These are phyloP conservation scores for Entrophospora sp. DNA, from an alignment of 192 early-diverging fungal species.

Conservation along the genomic window DNA sequence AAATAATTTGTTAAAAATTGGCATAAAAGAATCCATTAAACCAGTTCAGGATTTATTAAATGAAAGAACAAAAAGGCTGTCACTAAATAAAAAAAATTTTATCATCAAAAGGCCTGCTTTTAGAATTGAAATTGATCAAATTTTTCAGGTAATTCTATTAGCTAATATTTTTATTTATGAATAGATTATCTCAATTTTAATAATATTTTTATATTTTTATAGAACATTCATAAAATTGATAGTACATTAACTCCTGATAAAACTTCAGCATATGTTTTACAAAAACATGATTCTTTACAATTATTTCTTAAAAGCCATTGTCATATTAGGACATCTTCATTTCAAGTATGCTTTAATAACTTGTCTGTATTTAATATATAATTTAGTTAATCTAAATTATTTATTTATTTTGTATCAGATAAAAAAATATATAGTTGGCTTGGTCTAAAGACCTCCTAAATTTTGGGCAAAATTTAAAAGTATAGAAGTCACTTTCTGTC, in stretches of 20 bases:
- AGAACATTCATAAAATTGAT: too few relatives aligned
- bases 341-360: background rate
- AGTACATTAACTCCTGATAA: background rate
- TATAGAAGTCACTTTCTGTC: too few relatives aligned
- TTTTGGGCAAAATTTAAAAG: too few relatives aligned
- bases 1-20: background rate
- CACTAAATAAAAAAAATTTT: too few relatives aligned
- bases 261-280: background rate
- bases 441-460: too few relatives aligned
- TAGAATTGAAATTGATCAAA: background rate
- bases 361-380: too few relatives aligned
- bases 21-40: background rate
- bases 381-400: too few relatives aligned
- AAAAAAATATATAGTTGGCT: too few relatives aligned
- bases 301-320: background rate
- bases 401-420: too few relatives aligned
- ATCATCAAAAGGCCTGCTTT: background rate
- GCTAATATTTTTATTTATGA: too few relatives aligned
- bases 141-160: background rate
- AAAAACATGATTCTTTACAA: background rate
- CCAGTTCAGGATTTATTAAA: background rate
- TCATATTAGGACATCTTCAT: background rate
- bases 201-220: too few relatives aligned
- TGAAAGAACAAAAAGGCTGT: background rate
- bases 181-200: too few relatives aligned